Evolutionary conservation across 1,139 yeast genomes (phyloP), one percentile per base, ranked within the genome.

Genomic region (Blastobotrys aristatus): DNA sequence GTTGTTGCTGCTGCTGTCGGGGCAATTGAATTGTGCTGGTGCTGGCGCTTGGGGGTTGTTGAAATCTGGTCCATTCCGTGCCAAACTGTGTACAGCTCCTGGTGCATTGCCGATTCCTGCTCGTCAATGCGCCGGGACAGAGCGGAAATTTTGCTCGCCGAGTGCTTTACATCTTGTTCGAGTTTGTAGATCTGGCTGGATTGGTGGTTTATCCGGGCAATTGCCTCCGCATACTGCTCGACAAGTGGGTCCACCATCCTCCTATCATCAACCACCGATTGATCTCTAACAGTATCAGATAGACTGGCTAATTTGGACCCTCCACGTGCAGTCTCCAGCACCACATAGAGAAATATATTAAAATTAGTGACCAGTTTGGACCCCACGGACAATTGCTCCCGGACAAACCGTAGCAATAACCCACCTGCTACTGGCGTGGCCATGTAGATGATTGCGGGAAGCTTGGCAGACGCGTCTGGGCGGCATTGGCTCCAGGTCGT

Each of bases 351-450:
- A 31, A 56, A 48, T 18, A 59, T 58, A 42, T 57, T 60, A 49
- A 59, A 55, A 43, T 56, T 50, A 31, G 55, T 51, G 16, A 57
- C 52, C 32, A 60, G 48, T 16, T 40, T 45, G 4, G 61, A 48
- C 29, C 60, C 61, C 4, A 53, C 42, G 2, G 59, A 53, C 17
- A 60, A 46, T 35, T 51, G 50, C n/a, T 47, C 50, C 22, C 60
- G 45, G 20, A 59, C 47, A 30, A 44, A 49, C 36, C 50, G 48
- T 22, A 60, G 47, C 4, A 57, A 27, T 13, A 40, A 35, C 1
- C 58, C 63, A 4, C 63, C 63, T 1, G 52, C 16, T 8, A 58
- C 26, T 14, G 63, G 63, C 22, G 61, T 49, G 2, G 44, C 24
- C 18, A 59, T 52, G 39, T 53, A 55, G 14, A 57, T 21, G 10